Evolutionary conservation across 2,329 filamentous ascomycete genomes (phyloP), one percentile per base, ranked within the genome.

Genomic region (Fusarium tanahbumbuense): DNA sequence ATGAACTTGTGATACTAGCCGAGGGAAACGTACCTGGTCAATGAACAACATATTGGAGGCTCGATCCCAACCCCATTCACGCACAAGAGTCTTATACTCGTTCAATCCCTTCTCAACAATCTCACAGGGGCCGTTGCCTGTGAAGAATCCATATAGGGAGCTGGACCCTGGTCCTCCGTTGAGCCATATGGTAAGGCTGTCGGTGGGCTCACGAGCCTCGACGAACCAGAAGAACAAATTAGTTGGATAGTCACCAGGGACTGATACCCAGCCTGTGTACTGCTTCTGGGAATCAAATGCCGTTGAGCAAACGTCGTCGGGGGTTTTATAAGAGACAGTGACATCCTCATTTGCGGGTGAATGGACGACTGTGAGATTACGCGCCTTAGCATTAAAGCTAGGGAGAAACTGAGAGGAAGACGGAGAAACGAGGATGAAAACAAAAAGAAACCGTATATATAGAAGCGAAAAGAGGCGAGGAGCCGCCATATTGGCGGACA

Each of bases 121-220:
- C 71, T 86, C 79, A 70, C 82, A 88, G 27, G 83, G 84, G 6
- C 89, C 89, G 58, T 85, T 83, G 72, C 89, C 89, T 9, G 82
- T 81, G 72, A 91, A 91, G 70, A 92, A 82, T 27, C 89, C 89
- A 59, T 88, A 83, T 83, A 92, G 85, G 55, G 88, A 90, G 74
- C 87, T 90, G 47, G 84, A 84, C 7, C 90, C 90, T 3, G 90
- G 89, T 3, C 90, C 89, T 53, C 90, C 90, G 76, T 91, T 91
- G 68, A 92, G 82, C 87, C 88, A 92, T 74, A 91, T 86, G 5
- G 88, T 83, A 61, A 85, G 74, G 53, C 77, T 77, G 15, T 83
- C 77, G 6, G 83, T 83, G 7, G 76, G 76, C 60, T 83, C 75
- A 25, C 83, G 82, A 18, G 82, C 82, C 52, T 81, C 82, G 48